Evolutionary conservation across 768 basidiomycete genomes (phyloP).

Genomic region (Tulasnella sp.): DNA sequence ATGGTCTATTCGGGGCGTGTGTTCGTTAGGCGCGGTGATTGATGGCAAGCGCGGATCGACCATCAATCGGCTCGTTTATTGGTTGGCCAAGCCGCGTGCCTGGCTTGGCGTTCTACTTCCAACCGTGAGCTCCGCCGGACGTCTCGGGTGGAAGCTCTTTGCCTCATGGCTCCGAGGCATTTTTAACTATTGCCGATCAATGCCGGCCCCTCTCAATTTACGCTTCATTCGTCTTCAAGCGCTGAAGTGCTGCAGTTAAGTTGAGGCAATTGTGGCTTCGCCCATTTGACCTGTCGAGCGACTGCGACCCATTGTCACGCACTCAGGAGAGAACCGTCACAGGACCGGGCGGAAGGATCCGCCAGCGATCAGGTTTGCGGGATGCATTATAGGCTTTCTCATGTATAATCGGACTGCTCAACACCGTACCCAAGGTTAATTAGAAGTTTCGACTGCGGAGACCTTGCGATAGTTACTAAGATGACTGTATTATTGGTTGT

Average conservation of each 20-base stretch:
- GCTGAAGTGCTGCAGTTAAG: too few relatives aligned
- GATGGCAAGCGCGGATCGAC: constrained; percentile 4
- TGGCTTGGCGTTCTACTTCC: neutral
- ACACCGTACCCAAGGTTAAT: neutral
- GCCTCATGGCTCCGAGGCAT: neutral
- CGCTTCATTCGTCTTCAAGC: too few relatives aligned
- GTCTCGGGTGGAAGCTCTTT: neutral
- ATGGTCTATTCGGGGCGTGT: neutral
- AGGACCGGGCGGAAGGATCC: neutral
- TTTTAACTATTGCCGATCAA: neutral
- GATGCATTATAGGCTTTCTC: neutral
- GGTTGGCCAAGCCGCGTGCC: neutral
- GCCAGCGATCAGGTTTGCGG: neutral
- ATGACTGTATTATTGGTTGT: neutral
- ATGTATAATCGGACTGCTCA: neutral
- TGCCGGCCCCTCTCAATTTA: neutral
- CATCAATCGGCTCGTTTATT: neutral
- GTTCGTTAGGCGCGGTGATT: neutral
- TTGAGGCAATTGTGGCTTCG: neutral
- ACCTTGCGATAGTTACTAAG: neutral
- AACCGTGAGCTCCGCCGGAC: neutral
- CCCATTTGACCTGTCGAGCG: neutral
- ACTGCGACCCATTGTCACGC: too few relatives aligned
- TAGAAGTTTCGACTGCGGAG: neutral
- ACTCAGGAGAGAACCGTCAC: neutral